Percentiles rank a stretch among this genome's conserved stretches.
Evolutionary conservation across 75 land plant species (phyloP).

Genomic region (Pinus tabuliformis): DNA sequence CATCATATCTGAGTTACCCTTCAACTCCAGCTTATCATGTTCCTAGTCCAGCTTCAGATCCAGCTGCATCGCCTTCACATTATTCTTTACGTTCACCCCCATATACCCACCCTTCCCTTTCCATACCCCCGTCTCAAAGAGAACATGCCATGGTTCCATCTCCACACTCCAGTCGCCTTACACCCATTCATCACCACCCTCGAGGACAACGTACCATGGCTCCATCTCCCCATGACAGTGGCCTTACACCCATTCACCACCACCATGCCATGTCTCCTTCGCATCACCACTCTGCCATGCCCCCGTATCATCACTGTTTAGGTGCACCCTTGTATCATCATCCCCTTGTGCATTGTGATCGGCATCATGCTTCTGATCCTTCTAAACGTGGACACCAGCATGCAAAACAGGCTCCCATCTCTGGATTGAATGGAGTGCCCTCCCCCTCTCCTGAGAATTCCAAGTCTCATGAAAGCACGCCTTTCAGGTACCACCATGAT

Average conservation of each 20-base stretch:
- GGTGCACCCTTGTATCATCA: slow-evolving; percentile 10
- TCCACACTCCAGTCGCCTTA: neutral
- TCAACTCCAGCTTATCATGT: slow-evolving; percentile 10
- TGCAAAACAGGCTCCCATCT: neutral
- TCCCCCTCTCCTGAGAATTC: slow-evolving; percentile 9
- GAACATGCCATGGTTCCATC: slow-evolving; percentile 2
- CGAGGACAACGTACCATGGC: neutral
- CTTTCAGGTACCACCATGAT: slow-evolving; percentile 5
- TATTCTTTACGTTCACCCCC: neutral
- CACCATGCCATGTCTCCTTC: slow-evolving; percentile 13
- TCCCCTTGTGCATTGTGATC: slow-evolving; percentile 12
- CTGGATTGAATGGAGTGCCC: slow-evolving; percentile 6
- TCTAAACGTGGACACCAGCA: neutral
- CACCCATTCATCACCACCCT: slow-evolving; percentile 3
- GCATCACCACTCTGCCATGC: neutral
- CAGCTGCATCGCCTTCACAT: slow-evolving; percentile 18
- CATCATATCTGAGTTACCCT: slow-evolving; percentile 18
- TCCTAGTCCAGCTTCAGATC: slow-evolving; percentile 10
- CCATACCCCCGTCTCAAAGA: neutral
- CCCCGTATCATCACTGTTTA: neutral
- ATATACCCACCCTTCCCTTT: neutral
- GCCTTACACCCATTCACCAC: slow-evolving; percentile 15
- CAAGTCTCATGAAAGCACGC: too few relatives aligned
- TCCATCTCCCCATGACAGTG: slow-evolving; percentile 1
- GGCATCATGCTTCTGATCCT: slow-evolving; percentile 1